Evolutionary conservation across 306 rosid species (phyloP).

Genomic region (Luffa acutangula): DNA sequence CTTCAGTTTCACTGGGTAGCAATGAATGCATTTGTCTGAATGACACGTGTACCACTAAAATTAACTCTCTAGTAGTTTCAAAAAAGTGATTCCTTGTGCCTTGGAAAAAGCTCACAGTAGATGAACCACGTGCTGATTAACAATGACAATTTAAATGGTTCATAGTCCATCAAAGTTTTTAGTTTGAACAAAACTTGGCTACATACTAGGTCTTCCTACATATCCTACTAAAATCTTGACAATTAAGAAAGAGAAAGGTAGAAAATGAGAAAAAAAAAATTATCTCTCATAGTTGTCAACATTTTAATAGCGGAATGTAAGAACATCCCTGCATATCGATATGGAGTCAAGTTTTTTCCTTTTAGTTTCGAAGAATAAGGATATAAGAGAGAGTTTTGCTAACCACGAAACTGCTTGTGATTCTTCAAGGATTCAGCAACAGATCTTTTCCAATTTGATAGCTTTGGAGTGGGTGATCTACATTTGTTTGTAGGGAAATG

Average conservation of each 20-base stretch:
- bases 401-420: conserved; percentile 7
- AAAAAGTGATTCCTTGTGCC: neutral
- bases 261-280: no score
- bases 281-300: no score
- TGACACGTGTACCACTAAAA: neutral
- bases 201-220: no score
- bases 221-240: no score
- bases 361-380: neutral
- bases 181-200: no score
- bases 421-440: conserved; percentile 10
- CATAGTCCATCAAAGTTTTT: neutral
- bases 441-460: conserved; percentile 1
- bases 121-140: neutral
- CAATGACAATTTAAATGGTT: neutral
- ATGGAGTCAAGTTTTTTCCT: neutral
- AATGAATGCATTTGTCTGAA: neutral
- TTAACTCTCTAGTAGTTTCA: neutral
- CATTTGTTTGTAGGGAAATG: neutral
- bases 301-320: no score
- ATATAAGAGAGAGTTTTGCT: neutral
- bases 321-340: no score
- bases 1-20: neutral
- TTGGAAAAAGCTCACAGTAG: neutral
- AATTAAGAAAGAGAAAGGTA: no score
- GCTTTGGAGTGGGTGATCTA: neutral